Conservation (phyloP, 1,284 basidiomycete genomes). For the Cystobasidium sp. region DNA sequence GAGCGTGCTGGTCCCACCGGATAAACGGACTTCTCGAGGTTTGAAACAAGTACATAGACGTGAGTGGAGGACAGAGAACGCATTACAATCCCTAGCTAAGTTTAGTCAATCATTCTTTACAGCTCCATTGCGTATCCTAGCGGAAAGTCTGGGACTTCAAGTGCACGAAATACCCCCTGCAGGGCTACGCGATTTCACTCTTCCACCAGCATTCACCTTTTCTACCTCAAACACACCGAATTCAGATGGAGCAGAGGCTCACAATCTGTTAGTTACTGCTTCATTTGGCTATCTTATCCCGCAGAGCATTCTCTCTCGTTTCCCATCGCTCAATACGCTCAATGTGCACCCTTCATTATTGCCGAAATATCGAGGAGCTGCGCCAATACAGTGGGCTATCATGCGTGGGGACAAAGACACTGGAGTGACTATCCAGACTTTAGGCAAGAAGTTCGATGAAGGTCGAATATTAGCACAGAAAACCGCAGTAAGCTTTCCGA, state of each 20-base stretch:
- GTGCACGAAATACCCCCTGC: slow-evolving; percentile 44
- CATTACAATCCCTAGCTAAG: background rate
- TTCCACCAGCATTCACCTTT: background rate
- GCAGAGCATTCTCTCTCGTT: slow-evolving; percentile 67
- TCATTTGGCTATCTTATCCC: slow-evolving; percentile 91
- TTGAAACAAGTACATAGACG: slow-evolving; percentile 45
- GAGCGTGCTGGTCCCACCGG: slow-evolving; percentile 49
- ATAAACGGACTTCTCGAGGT: slow-evolving; percentile 42
- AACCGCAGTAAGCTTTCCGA: background rate
- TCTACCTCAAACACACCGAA: background rate
- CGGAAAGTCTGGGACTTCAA: slow-evolving; percentile 44
- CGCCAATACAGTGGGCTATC: slow-evolving; percentile 87
- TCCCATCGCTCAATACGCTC: slow-evolving; percentile 68
- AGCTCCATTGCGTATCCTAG: slow-evolving; percentile 48
- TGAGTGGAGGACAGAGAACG: slow-evolving; percentile 11
- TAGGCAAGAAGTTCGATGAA: slow-evolving; percentile 58
- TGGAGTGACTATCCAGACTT: slow-evolving; percentile 68
- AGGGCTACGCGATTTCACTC: slow-evolving; percentile 44
- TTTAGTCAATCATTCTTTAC: slow-evolving; percentile 20
- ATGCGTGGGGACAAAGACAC: slow-evolving; percentile 67
- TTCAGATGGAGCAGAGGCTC: background rate
- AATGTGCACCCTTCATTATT: slow-evolving; percentile 92
- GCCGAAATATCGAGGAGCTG: slow-evolving; percentile 85
- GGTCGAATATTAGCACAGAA: slow-evolving; percentile 58
- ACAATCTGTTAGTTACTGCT: slow-evolving; percentile 77